A percentile compares a stretch with the other conserved stretches of the same genome.
Evolutionary conservation across 345 rosid species (phyloP).

Genomic region (Gossypium turneri): DNA sequence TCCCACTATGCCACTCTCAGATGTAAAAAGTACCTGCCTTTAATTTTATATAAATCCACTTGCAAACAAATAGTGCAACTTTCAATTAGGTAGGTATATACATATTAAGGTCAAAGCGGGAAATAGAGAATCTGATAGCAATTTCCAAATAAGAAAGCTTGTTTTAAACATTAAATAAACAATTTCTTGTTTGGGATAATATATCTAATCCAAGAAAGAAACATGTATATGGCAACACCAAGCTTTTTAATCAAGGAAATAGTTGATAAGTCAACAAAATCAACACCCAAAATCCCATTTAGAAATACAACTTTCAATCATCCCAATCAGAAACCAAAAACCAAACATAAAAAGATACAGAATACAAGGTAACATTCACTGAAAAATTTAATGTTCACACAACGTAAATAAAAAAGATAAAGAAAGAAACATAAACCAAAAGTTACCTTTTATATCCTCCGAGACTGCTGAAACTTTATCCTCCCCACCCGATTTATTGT

Average conservation of each 20-base stretch:
- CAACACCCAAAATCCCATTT: neutral
- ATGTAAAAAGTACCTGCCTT: neutral
- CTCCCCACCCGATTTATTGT: constrained; percentile 30
- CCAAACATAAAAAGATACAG: neutral
- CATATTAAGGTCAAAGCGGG: neutral
- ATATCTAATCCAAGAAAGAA: constrained; percentile 8
- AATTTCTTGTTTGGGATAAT: constrained; percentile 13
- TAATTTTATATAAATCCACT: neutral
- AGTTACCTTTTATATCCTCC: constrained; percentile 58
- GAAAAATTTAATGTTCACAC: neutral
- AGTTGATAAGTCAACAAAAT: neutral
- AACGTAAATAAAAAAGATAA: neutral
- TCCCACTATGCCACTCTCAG: neutral
- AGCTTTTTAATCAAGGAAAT: neutral
- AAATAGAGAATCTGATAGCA: neutral
- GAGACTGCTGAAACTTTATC: constrained; percentile 30
- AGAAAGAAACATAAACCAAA: constrained; percentile 3
- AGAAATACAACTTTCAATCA: neutral
- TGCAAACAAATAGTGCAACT: neutral
- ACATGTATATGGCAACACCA: constrained; percentile 7
- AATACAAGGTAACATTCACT: neutral
- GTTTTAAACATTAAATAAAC: constrained; percentile 2
- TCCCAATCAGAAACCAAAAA: neutral
- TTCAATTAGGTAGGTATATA: neutral
- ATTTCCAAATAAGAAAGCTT: constrained; percentile 10